Evolutionary conservation across 2,329 filamentous ascomycete species (phyloP).

Genomic region (Apiospora rasikravindrae): DNA sequence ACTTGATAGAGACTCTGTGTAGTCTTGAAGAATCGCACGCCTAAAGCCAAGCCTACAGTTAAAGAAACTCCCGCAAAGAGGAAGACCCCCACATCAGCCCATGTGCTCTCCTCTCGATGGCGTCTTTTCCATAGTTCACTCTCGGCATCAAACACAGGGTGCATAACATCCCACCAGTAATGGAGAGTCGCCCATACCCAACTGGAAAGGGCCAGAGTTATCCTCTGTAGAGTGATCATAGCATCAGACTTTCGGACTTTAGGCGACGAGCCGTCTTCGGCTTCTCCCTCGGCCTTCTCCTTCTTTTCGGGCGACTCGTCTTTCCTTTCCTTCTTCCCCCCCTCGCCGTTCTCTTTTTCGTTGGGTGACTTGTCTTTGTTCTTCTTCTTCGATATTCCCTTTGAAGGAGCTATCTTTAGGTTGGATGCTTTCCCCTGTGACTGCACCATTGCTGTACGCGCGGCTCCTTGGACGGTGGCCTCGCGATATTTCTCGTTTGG

Average conservation of each 20-base stretch:
- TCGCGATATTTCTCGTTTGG: neutral
- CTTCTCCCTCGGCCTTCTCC: conserved; percentile 19
- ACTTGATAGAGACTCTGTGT: neutral
- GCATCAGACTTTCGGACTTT: conserved; percentile 11
- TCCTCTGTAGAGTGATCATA: conserved; percentile 3
- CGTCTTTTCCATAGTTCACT: conserved; percentile 34
- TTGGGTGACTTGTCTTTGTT: neutral
- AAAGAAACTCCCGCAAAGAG: conserved; percentile 29
- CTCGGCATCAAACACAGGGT: conserved; percentile 34
- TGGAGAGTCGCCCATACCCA: neutral
- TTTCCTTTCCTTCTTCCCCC: neutral
- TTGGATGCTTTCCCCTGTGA: conserved; percentile 24
- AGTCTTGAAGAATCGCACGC: neutral
- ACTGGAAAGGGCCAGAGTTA: neutral
- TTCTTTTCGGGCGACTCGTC: conserved; percentile 21
- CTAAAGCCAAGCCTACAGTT: conserved; percentile 18
- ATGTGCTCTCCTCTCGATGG: conserved; percentile 29
- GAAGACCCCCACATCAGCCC: conserved; percentile 31
- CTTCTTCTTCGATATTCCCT: neutral
- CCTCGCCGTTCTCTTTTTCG: conserved; percentile 17
- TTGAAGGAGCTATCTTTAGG: neutral
- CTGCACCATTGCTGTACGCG: conserved; percentile 33
- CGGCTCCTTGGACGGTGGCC: conserved; percentile 32
- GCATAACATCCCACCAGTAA: conserved; percentile 22
- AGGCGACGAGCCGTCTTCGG: conserved; percentile 30